A percentile compares a stretch with the other conserved stretches of the same genome.
Evolutionary conservation across 2,329 filamentous ascomycete genomes (phyloP).

Genomic region (Phialocephala sp.): DNA sequence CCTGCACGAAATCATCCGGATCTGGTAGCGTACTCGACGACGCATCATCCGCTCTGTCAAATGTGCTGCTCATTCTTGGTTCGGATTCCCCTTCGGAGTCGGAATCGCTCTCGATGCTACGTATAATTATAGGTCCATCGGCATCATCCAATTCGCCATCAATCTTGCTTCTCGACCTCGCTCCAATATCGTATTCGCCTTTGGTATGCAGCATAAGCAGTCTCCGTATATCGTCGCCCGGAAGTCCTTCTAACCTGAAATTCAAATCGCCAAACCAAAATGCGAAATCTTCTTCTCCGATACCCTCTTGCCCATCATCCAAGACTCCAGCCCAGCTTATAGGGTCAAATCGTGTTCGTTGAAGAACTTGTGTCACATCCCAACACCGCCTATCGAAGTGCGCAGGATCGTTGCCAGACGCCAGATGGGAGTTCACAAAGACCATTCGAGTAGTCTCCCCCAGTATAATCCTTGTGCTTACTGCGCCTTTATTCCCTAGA

Average conservation of each 20-base stretch:
- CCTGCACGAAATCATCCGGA: constrained; percentile 69
- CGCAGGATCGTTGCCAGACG: constrained; percentile 80
- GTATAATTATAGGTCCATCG: constrained; percentile 56
- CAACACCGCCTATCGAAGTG: constrained; percentile 85
- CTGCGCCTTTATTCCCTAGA: constrained; percentile 94
- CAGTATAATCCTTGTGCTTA: constrained; percentile 79
- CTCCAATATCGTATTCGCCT: constrained; percentile 72
- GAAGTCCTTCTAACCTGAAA: constrained; percentile 86
- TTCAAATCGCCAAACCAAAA: constrained; percentile 99
- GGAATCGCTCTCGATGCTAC: constrained; percentile 51
- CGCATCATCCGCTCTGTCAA: constrained; percentile 44
- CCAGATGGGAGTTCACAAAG: constrained; percentile 90
- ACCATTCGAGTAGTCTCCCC: constrained; percentile 89
- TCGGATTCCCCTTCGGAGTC: constrained; percentile 46
- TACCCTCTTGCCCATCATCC: constrained; percentile 68
- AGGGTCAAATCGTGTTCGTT: constrained; percentile 78
- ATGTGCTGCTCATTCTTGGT: constrained; percentile 32
- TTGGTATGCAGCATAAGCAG: constrained; percentile 82
- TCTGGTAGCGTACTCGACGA: constrained; percentile 56
- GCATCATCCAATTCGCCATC: constrained; percentile 49
- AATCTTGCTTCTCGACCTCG: constrained; percentile 42
- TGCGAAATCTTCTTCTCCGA: constrained; percentile 90
- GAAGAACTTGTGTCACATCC: constrained; percentile 79
- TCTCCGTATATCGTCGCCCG: constrained; percentile 87
- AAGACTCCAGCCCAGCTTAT: constrained; percentile 69